A percentile compares a stretch with the other conserved stretches of the same genome.
phyloP scores from a whole-genome alignment of 2,329 filamentous ascomycete species.

The Ophiostoma piceae region DNA sequence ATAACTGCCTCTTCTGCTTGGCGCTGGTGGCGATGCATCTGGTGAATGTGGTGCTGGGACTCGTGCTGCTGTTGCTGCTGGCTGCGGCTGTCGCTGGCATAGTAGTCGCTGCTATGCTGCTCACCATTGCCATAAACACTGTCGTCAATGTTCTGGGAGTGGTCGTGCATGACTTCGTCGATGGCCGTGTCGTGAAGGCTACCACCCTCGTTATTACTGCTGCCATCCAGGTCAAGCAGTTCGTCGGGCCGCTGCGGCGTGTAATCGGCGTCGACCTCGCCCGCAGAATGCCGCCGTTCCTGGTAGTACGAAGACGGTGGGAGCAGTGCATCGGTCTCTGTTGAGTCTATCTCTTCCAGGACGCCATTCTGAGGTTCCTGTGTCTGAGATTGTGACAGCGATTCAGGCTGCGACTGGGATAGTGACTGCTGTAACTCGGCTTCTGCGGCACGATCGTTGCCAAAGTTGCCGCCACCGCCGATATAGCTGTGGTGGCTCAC shows the following conservation, averaged over 20 bases:
- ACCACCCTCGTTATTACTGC: neutral
- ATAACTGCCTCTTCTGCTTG: slow-evolving; percentile 19
- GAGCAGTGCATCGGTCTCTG: slow-evolving; percentile 30
- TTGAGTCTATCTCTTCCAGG: slow-evolving; percentile 26
- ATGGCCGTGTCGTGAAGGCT: slow-evolving; percentile 34
- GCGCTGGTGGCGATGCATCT: slow-evolving; percentile 14
- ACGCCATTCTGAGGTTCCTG: neutral
- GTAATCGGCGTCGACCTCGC: slow-evolving; percentile 61
- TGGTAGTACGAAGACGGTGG: slow-evolving; percentile 37
- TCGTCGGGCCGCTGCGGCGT: slow-evolving; percentile 47
- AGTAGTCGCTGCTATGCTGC: slow-evolving; percentile 36
- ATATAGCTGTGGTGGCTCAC: slow-evolving; percentile 21
- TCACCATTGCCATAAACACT: slow-evolving; percentile 35
- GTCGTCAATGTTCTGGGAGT: slow-evolving; percentile 25
- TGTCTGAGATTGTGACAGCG: neutral
- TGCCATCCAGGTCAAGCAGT: slow-evolving; percentile 55
- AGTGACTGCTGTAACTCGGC: slow-evolving; percentile 31
- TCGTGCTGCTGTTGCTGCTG: slow-evolving; percentile 17
- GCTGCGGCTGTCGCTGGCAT: slow-evolving; percentile 13
- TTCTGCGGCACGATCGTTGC: slow-evolving; percentile 28
- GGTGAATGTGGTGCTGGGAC: slow-evolving; percentile 34
- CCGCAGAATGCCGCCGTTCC: slow-evolving; percentile 71
- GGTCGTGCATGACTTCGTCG: slow-evolving; percentile 23
- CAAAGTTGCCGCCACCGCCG: slow-evolving; percentile 31
- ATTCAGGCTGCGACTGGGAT: neutral